Percentiles rank a stretch among this genome's conserved stretches.
These are phyloP conservation scores for Xylaria curta DNA, from an alignment of 495 filamentous ascomycete genomes.

Conservation along the genomic window DNA sequence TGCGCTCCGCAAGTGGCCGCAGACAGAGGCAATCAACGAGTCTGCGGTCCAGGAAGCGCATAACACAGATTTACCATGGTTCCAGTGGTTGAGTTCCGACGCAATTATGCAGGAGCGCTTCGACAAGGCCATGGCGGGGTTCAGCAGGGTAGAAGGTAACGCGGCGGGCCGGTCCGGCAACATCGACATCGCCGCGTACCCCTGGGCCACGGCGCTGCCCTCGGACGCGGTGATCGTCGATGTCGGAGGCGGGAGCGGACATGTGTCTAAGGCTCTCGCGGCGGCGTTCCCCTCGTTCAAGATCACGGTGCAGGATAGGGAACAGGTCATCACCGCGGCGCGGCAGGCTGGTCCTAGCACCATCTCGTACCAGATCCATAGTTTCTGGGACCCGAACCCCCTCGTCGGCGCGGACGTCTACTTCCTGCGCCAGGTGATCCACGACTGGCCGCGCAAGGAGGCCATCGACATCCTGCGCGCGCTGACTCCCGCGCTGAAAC, in stretches of 20 bases:
- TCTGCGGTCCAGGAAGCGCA: not conserved
- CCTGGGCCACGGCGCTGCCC: not conserved
- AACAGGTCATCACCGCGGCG: not conserved
- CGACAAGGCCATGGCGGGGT: not conserved
- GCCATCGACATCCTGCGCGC: slow-evolving; percentile 44
- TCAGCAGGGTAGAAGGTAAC: not conserved
- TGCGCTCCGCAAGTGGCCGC: not conserved
- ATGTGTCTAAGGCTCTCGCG: not conserved
- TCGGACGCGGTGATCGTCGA: not conserved
- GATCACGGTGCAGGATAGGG: not conserved
- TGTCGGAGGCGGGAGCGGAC: not conserved
- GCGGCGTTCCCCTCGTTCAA: not conserved
- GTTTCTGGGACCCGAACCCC: slow-evolving; percentile 30
- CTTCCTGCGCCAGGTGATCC: slow-evolving; percentile 57
- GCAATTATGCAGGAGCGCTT: not conserved
- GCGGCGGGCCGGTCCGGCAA: not conserved
- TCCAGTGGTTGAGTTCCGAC: not conserved
- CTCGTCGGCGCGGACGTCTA: slow-evolving; percentile 55
- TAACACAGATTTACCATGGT: not conserved
- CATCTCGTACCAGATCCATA: not conserved
- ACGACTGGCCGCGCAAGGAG: slow-evolving; percentile 52
- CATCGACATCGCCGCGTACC: not conserved
- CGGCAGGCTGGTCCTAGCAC: not conserved
- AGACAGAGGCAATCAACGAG: not conserved
- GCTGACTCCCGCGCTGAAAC: slow-evolving; percentile 48